Conservation (phyloP, 257 asterid species). For the Catharanthus roseus region DNA sequence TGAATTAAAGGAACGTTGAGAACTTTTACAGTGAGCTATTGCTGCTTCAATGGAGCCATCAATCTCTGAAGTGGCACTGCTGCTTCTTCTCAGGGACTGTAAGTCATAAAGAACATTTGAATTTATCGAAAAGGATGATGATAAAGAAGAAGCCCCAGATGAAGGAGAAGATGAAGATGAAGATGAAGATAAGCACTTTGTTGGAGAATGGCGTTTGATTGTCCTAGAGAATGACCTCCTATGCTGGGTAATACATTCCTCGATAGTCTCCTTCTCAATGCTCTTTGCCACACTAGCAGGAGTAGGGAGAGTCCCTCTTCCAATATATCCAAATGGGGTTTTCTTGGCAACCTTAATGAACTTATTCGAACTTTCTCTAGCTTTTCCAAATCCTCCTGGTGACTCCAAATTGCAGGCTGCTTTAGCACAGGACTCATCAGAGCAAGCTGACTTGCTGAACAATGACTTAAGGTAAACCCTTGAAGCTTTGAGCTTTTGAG, state of each 20-base stretch:
- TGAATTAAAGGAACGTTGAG: conserved; percentile 35
- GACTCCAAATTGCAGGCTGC: conserved; percentile 17
- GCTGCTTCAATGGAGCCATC: conserved; percentile 78
- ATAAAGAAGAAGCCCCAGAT: conserved; percentile 46
- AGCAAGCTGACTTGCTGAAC: conserved; percentile 35
- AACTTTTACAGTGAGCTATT: conserved; percentile 81
- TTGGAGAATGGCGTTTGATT: conserved; percentile 55
- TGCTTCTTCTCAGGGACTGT: conserved; percentile 48
- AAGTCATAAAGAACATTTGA: conserved; percentile 41
- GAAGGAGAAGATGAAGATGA: conserved; percentile 49
- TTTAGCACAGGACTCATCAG: conserved; percentile 22
- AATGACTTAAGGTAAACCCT: conserved; percentile 31
- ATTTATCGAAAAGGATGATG: conserved; percentile 51
- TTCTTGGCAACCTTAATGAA: conserved; percentile 27
- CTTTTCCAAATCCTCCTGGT: conserved; percentile 7
- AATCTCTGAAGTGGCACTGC: conserved; percentile 52
- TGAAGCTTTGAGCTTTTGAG: conserved; percentile 39
- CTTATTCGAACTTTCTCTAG: conserved; percentile 16
- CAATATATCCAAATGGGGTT: conserved; percentile 26
- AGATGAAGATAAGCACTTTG: conserved; percentile 48
- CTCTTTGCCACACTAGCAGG: conserved; percentile 36
- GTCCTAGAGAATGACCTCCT: conserved; percentile 80
- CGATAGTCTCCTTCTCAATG: conserved; percentile 26
- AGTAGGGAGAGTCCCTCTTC: conserved; percentile 36
- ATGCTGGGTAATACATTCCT: conserved; percentile 25